Base-by-base conservation (phyloP, 208 protist species). In the Acanthamoeba castellanii region DNA sequence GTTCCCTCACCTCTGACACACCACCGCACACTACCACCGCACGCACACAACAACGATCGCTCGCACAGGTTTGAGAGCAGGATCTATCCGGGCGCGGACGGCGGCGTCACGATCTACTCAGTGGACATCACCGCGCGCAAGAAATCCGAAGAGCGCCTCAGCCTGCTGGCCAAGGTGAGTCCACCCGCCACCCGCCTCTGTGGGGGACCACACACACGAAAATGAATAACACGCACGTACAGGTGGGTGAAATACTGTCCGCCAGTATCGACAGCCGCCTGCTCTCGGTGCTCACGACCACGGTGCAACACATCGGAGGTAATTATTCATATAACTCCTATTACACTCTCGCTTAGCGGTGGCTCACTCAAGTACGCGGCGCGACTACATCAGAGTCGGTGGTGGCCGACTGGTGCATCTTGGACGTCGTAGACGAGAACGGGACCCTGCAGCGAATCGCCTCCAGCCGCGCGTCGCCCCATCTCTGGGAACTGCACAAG, bases 351-450 rank as follows among this genome's bases (percentile, higher is more conserved):
- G 0, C 16, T 16, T 57, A 57, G 16, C 3, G 0, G 52, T 3
- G 52, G 13, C 18, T 22, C 13, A 57, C 18, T 22, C 16, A 57
- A 57, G 18, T 20, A 22, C 52, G 16, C 16, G 13, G 18, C 13
- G 32, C 66, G 9, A 22, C 32, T 4, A 4, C 25, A 16, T 13
- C 11, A 74, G 68, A 20, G 7, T 74, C 68, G n/a, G 30, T 74
- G 16, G 32, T 74, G 27, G 81, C 81, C 18, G 45, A 89, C 55
- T 89, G 81, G 81, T 34, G 81, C 55, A 59, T 89, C 3, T 7
- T 89, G 11, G 81, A 89, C 42, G 45, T 89, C 6, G 34, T 89
- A 0, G 16, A 7, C 16, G 45, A 47, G 81, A 59, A 14, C 22
- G 81, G 81, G 0, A 22, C 27, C 30, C 45, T 64, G 8, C 13